phyloP scores from a whole-genome alignment of 2,329 filamentous ascomycete genomes.

The Pseudodiploospora longispora region DNA sequence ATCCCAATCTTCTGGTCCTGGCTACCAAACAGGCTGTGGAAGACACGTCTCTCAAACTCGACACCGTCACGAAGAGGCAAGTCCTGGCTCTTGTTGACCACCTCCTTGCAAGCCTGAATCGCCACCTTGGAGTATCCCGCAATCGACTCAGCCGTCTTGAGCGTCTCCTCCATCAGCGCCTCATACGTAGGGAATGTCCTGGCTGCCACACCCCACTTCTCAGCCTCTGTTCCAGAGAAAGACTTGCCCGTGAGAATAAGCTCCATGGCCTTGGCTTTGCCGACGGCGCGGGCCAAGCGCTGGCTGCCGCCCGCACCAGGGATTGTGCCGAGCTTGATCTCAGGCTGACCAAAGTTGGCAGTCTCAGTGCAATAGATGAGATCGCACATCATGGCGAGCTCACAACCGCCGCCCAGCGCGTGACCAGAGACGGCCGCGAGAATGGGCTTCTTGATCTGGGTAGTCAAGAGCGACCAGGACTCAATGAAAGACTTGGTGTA shows the following conservation, averaged over 20 bases:
- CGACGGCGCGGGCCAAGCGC: conserved; percentile 72
- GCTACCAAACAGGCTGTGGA: conserved; percentile 88
- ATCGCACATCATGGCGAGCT: conserved; percentile 96
- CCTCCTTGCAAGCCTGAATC: conserved; percentile 86
- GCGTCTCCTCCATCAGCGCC: conserved; percentile 69
- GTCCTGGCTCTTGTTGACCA: conserved; percentile 99
- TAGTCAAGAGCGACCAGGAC: conserved; percentile 81
- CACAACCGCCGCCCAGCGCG: conserved; percentile 89
- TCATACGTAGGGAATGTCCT: conserved; percentile 73
- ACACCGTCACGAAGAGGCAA: conserved; percentile 79
- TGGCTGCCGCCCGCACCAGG: conserved; percentile 90
- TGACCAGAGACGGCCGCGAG: conserved; percentile 93
- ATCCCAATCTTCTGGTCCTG: conserved; percentile 96
- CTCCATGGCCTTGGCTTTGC: conserved; percentile 86
- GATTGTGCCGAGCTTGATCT: conserved; percentile 90
- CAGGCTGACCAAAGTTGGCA: conserved; percentile 92
- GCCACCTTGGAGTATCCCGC: conserved; percentile 81
- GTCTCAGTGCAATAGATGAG: conserved; percentile 80
- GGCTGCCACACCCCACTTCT: conserved; percentile 83
- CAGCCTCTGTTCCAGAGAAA: conserved; percentile 78
- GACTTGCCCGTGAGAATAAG: conserved; percentile 78
- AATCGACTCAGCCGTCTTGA: conserved; percentile 83
- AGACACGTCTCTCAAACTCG: conserved; percentile 87
- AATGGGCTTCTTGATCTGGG: conserved; percentile 82
- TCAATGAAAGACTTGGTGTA: conserved; percentile 93